phyloP scores from a whole-genome alignment of 441 rosid genomes.

The Croton setiger region DNA sequence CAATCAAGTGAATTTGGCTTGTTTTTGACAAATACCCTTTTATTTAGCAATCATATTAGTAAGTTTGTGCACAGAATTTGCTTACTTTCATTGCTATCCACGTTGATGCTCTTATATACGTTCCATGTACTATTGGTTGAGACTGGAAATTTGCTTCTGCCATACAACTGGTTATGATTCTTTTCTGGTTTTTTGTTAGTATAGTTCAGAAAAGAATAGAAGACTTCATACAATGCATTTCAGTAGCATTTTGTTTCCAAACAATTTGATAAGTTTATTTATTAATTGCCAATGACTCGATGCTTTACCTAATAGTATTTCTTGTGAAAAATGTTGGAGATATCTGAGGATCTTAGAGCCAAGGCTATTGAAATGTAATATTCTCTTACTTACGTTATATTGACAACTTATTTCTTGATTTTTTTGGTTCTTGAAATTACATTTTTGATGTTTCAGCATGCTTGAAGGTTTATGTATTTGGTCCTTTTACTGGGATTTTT shows the following conservation, averaged over 20 bases:
- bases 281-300: too few relatives aligned
- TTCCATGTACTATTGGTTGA: neutral
- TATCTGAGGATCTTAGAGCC: neutral
- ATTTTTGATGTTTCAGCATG: neutral
- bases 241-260: neutral
- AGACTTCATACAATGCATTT: neutral
- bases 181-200: slow-evolving; percentile 4
- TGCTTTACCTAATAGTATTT: too few relatives aligned
- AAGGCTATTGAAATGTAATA: neutral
- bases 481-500: neutral
- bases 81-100: neutral
- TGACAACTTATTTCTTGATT: neutral
- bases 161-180: neutral
- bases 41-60: neutral
- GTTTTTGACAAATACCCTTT: slow-evolving; percentile 3
- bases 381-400: neutral
- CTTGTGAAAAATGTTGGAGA: neutral
- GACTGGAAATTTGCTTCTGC: slow-evolving; percentile 2
- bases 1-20: neutral
- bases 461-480: neutral
- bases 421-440: neutral
- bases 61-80: neutral
- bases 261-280: neutral
- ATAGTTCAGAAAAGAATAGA: neutral
- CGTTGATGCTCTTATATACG: neutral